These are phyloP conservation scores for Candida ipomoeae DNA, from an alignment of 805 yeast species.

Conservation along the genomic window DNA sequence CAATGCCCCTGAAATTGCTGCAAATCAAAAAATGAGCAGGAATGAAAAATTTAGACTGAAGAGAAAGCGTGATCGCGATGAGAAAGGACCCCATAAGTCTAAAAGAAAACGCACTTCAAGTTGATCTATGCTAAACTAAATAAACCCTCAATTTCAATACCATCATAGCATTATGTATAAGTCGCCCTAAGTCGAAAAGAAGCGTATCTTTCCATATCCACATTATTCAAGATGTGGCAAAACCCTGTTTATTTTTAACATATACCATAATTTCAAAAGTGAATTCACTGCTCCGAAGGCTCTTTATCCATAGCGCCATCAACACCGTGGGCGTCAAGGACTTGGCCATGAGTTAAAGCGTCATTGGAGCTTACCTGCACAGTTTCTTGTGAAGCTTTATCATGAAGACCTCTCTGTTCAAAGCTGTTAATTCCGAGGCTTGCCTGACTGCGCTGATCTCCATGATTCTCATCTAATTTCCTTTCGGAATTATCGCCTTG, in stretches of 20 bases:
- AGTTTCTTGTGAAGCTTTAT: background rate
- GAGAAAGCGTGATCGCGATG: slow-evolving; percentile 71
- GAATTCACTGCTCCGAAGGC: background rate
- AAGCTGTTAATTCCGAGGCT: background rate
- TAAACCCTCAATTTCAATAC: too few species aligned
- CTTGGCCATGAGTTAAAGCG: background rate
- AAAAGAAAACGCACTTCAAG: slow-evolving; percentile 44
- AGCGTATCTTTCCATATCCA: background rate
- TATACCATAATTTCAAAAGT: background rate
- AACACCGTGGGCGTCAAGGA: background rate
- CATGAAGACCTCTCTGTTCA: background rate
- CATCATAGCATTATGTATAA: background rate
- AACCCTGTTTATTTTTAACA: background rate
- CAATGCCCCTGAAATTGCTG: slow-evolving; percentile 76
- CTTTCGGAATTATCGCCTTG: background rate
- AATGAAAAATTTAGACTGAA: slow-evolving; percentile 74
- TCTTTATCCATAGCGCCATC: background rate
- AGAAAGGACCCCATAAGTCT: slow-evolving; percentile 66
- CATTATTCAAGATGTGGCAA: background rate
- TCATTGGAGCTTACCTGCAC: background rate
- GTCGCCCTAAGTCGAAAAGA: background rate
- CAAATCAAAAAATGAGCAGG: slow-evolving; percentile 69
- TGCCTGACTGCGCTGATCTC: background rate
- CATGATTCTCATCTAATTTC: background rate
- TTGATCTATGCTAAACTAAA: too few species aligned